These are phyloP conservation scores for Firmiana major DNA, from an alignment of 345 rosid genomes.

Conservation along the genomic window DNA sequence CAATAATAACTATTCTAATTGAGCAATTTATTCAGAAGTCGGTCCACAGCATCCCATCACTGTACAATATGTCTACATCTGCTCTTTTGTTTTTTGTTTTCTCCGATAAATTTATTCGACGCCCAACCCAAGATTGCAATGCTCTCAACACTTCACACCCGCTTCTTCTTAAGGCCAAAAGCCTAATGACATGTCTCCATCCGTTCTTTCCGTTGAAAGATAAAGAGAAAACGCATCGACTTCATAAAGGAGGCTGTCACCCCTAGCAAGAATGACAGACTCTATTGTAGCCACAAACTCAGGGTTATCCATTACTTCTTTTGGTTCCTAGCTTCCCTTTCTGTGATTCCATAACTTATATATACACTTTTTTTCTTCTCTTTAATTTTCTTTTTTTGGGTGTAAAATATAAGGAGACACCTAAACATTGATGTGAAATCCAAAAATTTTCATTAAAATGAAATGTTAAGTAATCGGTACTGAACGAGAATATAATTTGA, in stretches of 20 bases:
- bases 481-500: too few relatives aligned
- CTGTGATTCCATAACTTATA: not conserved
- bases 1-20: not conserved
- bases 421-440: too few relatives aligned
- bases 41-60: conserved; percentile 14
- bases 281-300: not conserved
- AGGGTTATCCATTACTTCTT: not conserved
- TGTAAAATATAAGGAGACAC: not conserved
- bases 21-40: conserved; percentile 6
- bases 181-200: not conserved
- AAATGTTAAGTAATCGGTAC: too few relatives aligned
- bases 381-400: too few relatives aligned
- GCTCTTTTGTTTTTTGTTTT: not conserved
- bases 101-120: not conserved
- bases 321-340: not conserved
- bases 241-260: not conserved
- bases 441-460: too few relatives aligned
- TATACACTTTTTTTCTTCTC: too few relatives aligned
- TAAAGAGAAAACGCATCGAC: not conserved
- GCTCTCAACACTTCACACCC: not conserved
- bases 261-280: not conserved
- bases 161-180: not conserved
- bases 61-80: not conserved
- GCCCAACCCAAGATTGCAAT: not conserved
- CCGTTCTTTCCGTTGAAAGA: not conserved